These are phyloP conservation scores for Fomitopsis palustris DNA, from an alignment of 1,284 basidiomycete species.

Conservation along the genomic window DNA sequence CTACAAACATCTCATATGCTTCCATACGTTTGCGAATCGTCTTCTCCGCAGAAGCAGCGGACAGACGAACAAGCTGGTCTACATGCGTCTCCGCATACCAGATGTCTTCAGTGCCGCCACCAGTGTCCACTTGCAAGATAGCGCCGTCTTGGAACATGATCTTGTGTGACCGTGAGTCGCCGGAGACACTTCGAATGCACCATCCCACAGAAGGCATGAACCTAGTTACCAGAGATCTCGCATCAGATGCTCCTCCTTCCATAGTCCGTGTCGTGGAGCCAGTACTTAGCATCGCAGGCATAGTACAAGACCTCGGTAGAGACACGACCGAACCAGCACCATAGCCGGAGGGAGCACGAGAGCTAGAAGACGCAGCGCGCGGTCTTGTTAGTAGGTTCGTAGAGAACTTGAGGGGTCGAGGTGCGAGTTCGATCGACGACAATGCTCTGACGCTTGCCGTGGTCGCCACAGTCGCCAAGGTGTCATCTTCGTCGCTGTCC, in stretches of 20 bases:
- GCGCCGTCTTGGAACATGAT: constrained; percentile 47
- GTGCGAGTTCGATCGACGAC: constrained; percentile 19
- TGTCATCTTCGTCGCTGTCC: neutral
- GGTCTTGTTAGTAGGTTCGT: neutral
- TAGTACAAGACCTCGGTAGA: neutral
- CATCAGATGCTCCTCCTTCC: neutral
- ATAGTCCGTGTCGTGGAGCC: neutral
- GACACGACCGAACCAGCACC: neutral
- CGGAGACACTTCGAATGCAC: constrained; percentile 38
- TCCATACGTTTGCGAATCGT: constrained; percentile 39
- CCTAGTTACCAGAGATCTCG: constrained; percentile 21
- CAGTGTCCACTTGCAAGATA: constrained; percentile 36
- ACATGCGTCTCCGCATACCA: constrained; percentile 30
- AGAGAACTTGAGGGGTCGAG: constrained; percentile 24
- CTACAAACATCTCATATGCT: constrained; percentile 39
- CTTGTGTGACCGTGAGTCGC: constrained; percentile 34
- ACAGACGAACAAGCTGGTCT: constrained; percentile 25
- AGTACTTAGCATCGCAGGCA: neutral
- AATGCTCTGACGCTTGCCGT: constrained; percentile 9
- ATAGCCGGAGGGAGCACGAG: neutral
- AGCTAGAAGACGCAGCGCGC: neutral
- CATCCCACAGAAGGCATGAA: constrained; percentile 41
- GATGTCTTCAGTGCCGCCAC: constrained; percentile 35
- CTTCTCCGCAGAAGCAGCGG: constrained; percentile 30
- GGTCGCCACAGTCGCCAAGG: constrained; percentile 2